Base-by-base conservation (phyloP, 192 early-diverging fungal species). In the Coemansia sp. region DNA sequence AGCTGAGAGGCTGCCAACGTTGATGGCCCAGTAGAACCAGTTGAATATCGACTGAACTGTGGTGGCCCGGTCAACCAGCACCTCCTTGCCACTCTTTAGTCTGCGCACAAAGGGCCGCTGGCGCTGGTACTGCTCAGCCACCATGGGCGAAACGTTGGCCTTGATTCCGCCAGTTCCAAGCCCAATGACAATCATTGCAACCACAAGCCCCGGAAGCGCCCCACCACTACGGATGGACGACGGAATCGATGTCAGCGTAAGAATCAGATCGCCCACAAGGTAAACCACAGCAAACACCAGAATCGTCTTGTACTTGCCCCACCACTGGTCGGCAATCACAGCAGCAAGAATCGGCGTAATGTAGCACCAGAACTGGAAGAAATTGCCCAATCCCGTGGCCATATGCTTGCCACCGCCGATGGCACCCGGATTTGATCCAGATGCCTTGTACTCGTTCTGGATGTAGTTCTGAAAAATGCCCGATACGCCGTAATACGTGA, bases 131-230 rank as follows among this genome's bases (percentile, higher is more conserved):
- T 93, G 91, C 52, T 93, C 91, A 19, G 88, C 91, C 15, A 90
- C 85, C 68, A 93, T 72, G 39, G 90, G 79, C 13, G 89, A 87
- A 11, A 93, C 89, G 65, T 91, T 91, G 45, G 88, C 56, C 69
- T 91, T 91, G 78, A 93, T 93, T 16, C 91, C 90, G 59, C 92
- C 92, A 6, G 89, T 89, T 56, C 87, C 90, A 8, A 91, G 49
- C 41, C 88, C 89, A 57, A 91, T 89, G 22, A 90, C 70, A 52
- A 90, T 82, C 67, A 91, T 85, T 11, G 86, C 66, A 48, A 91
- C 67, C 48, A 90, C 61, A 13, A 91, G 80, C 21, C 90, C 89
- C 0, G 89, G 86, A 65, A 88, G 77, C 0, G 86, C 84, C 32
- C 79, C 85, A 49, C 75, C 78, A 48, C 62, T 62, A 2, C 39